These are phyloP conservation scores for Eucalyptus viminalis DNA, from an alignment of 345 rosid genomes.

Conservation along the genomic window DNA sequence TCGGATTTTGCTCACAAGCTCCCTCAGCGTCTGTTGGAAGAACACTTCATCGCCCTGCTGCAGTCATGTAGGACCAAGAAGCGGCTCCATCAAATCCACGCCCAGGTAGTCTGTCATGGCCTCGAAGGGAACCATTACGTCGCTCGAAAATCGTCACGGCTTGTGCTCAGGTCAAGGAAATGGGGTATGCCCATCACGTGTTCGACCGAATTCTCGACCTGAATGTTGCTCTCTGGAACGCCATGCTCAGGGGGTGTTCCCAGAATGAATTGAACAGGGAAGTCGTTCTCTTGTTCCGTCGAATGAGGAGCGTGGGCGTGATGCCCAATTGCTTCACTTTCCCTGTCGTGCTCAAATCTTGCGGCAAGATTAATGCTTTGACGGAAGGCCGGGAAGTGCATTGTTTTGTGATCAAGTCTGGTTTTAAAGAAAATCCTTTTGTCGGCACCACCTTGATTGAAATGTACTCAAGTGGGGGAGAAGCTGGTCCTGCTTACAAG, in stretches of 20 bases:
- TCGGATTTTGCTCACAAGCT: neutral
- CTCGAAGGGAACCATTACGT: conserved; percentile 23
- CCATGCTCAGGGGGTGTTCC: conserved; percentile 50
- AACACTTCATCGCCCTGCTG: conserved; percentile 36
- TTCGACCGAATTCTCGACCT: conserved; percentile 55
- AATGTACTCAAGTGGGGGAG: conserved; percentile 43
- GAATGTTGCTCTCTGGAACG: conserved; percentile 42
- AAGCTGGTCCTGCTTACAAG: conserved; percentile 29
- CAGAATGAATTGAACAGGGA: conserved; percentile 17
- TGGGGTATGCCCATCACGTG: conserved; percentile 41
- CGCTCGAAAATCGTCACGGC: conserved; percentile 20
- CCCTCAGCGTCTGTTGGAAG: conserved; percentile 14
- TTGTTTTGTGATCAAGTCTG: conserved; percentile 45
- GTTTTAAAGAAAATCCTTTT: conserved; percentile 38
- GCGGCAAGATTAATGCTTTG: conserved; percentile 28
- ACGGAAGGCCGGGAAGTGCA: conserved; percentile 57
- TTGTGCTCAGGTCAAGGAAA: neutral
- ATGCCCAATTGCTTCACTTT: conserved; percentile 67
- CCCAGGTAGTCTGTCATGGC: conserved; percentile 28
- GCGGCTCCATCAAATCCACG: conserved; percentile 49
- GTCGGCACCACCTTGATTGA: conserved; percentile 60
- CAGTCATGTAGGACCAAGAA: conserved; percentile 46
- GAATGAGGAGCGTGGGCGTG: conserved; percentile 36
- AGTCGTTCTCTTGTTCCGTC: conserved; percentile 25
- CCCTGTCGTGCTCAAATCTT: conserved; percentile 58